Evolutionary conservation across 1,139 yeast genomes (phyloP), one percentile per base, ranked within the genome.

Genomic region (Yamadazyma dendronema): DNA sequence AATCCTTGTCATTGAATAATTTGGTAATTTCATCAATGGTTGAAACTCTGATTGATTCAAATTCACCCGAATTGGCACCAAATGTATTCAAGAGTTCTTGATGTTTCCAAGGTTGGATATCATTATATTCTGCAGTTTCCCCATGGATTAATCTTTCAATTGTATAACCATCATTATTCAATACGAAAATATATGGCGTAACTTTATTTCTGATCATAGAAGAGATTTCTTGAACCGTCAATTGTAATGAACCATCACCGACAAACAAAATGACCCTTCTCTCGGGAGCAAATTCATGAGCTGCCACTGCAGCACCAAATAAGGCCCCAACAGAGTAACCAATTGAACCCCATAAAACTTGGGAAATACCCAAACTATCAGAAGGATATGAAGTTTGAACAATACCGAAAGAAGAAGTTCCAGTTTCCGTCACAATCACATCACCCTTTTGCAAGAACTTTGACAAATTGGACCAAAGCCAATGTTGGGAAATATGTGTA

Each of bases 261-360:
- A 66, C 68, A 43, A 66, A 61, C 26, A 64, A 50, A 28, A 64
- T 55, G 9, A 62, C 69, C 51, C 71, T 53, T 40, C 57, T 55
- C 23, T 47, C 41, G 15, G 67, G 65, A 34, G 59, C 66, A 30
- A 58, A 43, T 38, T 60, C 66, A 39, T 61, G 58, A 7, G 68
- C 64, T 2, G 72, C 72, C 66, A 83, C 74, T 24, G 81, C 81
- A 21, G 95, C 95, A 60, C 96, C 96, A 44, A 81, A 65, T 27
- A 86, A 73, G 35, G 95, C 84, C 53, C 95, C 95, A 30, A 86
- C 87, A 22, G 95, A 79, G 72, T 72, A 86, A 50, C 95, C 96
- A 62, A 86, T 85, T 33, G 95, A 84, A 40, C 95, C 95, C 90
- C 94, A 86, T 36, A 65, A 55, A 2, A 62, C 67, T 44, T 66